phyloP scores from a whole-genome alignment of 176 grass and related monocot species.

The Cocos nucifera region DNA sequence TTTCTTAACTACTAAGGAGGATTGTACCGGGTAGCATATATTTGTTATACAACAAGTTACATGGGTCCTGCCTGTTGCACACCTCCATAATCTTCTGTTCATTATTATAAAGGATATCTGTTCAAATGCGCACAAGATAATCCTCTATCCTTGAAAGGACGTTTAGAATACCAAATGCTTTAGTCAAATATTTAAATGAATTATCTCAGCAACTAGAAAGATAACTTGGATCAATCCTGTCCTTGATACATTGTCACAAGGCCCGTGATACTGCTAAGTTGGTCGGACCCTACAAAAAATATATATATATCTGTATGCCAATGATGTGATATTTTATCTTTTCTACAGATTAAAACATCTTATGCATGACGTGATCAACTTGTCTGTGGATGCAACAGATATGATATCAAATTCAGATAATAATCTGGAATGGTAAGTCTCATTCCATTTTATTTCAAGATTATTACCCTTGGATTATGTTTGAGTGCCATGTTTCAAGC shows the following conservation, averaged over 20 bases:
- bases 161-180: no score
- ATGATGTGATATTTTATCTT: conserved; percentile 7
- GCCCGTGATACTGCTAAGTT: neutral
- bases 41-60: no score
- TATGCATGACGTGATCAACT: conserved; percentile 7
- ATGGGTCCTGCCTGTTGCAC: no score
- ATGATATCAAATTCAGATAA: neutral
- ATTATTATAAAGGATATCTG: no score
- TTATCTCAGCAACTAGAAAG: neutral
- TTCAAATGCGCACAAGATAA: no score
- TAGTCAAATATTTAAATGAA: no score
- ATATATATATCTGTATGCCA: neutral
- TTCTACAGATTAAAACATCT: conserved; percentile 7
- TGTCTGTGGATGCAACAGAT: neutral
- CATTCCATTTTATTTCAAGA: neutral
- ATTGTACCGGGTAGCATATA: no score
- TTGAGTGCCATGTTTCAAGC: neutral
- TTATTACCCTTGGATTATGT: conserved; percentile 4
- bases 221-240: neutral
- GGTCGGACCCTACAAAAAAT: neutral
- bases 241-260: neutral
- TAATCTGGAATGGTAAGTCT: neutral
- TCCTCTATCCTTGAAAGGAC: no score
- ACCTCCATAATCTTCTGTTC: no score
- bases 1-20: neutral